Evolutionary conservation across 768 basidiomycete species (phyloP).

Genomic region (Rhizopogon sp.): DNA sequence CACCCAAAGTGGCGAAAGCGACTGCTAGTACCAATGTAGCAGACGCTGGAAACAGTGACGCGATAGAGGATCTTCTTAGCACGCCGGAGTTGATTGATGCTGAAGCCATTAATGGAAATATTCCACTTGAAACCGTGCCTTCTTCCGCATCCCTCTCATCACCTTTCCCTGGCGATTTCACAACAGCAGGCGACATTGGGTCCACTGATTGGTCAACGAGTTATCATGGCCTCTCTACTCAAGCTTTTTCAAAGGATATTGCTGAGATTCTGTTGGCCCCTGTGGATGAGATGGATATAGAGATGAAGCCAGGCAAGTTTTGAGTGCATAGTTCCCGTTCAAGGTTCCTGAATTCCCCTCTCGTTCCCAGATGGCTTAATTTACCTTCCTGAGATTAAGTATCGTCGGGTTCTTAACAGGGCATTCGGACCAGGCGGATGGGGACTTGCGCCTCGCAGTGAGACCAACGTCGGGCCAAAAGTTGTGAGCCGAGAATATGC

Average conservation of each 20-base stretch:
- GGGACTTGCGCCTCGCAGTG: slow-evolving; percentile 92
- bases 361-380: slow-evolving; percentile 71
- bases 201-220: slow-evolving; percentile 83
- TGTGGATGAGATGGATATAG: slow-evolving; percentile 73
- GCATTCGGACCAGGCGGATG: slow-evolving; percentile 97
- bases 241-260: slow-evolving; percentile 74
- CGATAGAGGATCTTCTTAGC: slow-evolving; percentile 16
- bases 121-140: slow-evolving; percentile 11
- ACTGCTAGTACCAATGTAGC: slow-evolving; percentile 26
- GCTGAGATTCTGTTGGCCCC: slow-evolving; percentile 71
- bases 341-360: background rate
- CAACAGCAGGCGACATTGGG: slow-evolving; percentile 12
- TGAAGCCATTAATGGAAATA: slow-evolving; percentile 10
- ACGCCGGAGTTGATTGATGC: slow-evolving; percentile 15
- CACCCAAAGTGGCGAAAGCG: slow-evolving; percentile 21
- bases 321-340: background rate
- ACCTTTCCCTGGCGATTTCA: slow-evolving; percentile 25
- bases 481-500: slow-evolving; percentile 94
- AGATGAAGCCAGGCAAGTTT: slow-evolving; percentile 85
- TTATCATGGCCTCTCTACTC: slow-evolving; percentile 73
- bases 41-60: slow-evolving; percentile 14
- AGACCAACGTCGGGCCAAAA: slow-evolving; percentile 84
- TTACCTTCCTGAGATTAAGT: slow-evolving; percentile 97
- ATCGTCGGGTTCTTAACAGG: slow-evolving; percentile 83
- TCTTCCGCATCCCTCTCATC: slow-evolving; percentile 8